Evolutionary conservation across 2,329 filamentous ascomycete genomes (phyloP), one percentile per base, ranked within the genome.

Genomic region (Malbranchea zuffiana): DNA sequence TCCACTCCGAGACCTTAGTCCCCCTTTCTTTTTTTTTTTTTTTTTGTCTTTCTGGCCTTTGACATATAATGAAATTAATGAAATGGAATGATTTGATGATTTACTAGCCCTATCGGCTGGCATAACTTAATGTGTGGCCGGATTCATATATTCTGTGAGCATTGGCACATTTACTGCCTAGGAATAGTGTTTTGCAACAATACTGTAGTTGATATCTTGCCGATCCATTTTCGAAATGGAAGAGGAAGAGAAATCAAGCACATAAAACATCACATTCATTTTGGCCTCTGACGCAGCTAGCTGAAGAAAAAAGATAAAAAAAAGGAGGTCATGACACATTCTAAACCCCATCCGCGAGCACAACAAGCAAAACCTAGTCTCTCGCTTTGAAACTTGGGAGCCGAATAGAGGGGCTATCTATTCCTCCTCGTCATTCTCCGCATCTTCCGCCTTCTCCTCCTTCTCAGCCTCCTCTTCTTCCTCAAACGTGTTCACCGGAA

Each of bases 401-500:
- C n/a, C n/a, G n/a, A n/a, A n/a, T n/a, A n/a, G n/a, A n/a, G n/a
- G n/a, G n/a, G n/a, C n/a, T n/a, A n/a, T n/a, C n/a, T 71, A 69
- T 49, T 74, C 72, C 42, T 71, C 68, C 28, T 68, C 70, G 23
- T 70, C 69, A 27, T 67, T 69, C 40, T 67, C 65, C 48, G 73
- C 68, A 21, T 67, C 69, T 35, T 68, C 71, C 36, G 68, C 71
- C 48, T 68, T 69, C 28, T 65, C 66, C 23, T 65, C 66, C 21
- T 63, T 60, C 43, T 69, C 71, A 32, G 71, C 71, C 42, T 82
- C 81, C 35, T 92, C 85, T 3, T 74, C 81, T 52, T 96, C 88
- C 52, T 96, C 90, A 57, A 96, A 88, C 44, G 84, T 90, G 53
- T 80, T 77, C 35, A 75, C 65, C 1, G 90, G 90, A 5, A 98